A percentile compares a stretch with the other conserved stretches of the same genome.
These are phyloP conservation scores for Carex sylvatica DNA, from an alignment of 202 grass and related monocot species.

Conservation along the genomic window DNA sequence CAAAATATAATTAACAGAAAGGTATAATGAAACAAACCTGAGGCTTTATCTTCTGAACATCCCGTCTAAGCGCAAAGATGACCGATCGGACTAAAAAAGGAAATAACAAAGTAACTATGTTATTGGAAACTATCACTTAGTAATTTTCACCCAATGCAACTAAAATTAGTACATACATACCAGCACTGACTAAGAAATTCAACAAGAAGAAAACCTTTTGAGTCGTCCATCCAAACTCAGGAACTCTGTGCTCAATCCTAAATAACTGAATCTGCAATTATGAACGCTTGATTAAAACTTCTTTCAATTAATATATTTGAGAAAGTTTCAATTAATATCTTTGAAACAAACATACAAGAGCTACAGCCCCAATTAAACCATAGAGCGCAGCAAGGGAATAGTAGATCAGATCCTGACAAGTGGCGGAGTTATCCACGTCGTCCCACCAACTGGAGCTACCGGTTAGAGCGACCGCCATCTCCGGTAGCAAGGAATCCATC, in stretches of 20 bases:
- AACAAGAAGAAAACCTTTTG: conserved; percentile 53
- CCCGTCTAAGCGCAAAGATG: conserved; percentile 35
- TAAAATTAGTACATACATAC: conserved; percentile 32
- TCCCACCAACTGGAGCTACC: conserved; percentile 53
- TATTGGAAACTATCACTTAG: neutral
- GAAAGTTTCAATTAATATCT: conserved; percentile 14
- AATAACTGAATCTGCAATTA: conserved; percentile 39
- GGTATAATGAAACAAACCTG: conserved; percentile 32
- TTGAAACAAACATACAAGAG: conserved; percentile 50
- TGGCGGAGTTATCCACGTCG: conserved; percentile 46
- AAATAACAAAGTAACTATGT: neutral
- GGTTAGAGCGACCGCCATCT: conserved; percentile 21
- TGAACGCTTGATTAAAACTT: conserved; percentile 18
- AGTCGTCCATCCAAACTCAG: conserved; percentile 53
- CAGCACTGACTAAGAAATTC: conserved; percentile 41
- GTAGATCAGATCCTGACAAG: conserved; percentile 71
- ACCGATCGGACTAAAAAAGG: conserved; percentile 39
- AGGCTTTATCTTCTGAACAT: conserved; percentile 41
- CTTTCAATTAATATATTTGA: conserved; percentile 20
- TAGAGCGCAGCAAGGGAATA: conserved; percentile 53
- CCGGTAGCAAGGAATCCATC: conserved; percentile 18
- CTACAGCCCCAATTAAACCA: conserved; percentile 44
- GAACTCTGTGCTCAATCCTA: conserved; percentile 43
- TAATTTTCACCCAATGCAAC: neutral
- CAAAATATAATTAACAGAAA: conserved; percentile 1